A percentile compares a stretch with the other conserved stretches of the same genome.
Conservation (phyloP, 768 basidiomycete genomes). For the Trametes sanguinea region DNA sequence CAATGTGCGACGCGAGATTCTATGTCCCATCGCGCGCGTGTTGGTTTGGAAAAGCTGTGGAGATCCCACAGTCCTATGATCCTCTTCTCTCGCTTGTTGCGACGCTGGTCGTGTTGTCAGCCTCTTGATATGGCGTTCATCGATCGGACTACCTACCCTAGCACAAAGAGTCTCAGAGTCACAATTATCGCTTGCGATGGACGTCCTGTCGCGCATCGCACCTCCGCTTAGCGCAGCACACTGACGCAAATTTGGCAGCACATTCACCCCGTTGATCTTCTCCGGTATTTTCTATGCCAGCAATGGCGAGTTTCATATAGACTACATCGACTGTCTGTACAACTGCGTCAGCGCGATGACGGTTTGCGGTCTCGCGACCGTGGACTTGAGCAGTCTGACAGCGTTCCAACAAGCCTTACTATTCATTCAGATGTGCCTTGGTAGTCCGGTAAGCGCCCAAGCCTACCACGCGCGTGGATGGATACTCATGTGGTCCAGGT, state of each 20-base stretch:
- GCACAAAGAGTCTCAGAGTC: no score
- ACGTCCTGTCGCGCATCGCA: not conserved
- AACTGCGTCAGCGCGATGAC: constrained; percentile 77
- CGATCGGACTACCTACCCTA: no score
- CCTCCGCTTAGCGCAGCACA: not conserved
- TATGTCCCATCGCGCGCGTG: no score
- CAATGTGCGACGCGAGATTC: no score
- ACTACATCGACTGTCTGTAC: constrained; percentile 79
- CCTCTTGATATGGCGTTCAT: no score
- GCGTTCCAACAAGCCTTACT: constrained; percentile 68
- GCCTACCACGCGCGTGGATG: not conserved
- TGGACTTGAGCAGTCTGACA: constrained; percentile 70
- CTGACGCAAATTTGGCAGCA: constrained; percentile 42
- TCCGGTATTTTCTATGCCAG: constrained; percentile 82
- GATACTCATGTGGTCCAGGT: constrained; percentile 45
- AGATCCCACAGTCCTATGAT: no score
- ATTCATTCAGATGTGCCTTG: constrained; percentile 78
- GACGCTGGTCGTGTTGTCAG: no score
- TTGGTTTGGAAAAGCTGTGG: no score
- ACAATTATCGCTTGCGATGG: no score
- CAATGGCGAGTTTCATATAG: constrained; percentile 70
- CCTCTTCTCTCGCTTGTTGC: no score
- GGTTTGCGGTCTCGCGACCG: constrained; percentile 72
- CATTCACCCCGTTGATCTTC: constrained; percentile 75
- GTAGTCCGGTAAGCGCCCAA: constrained; percentile 62